Percentiles rank a stretch among this genome's conserved stretches.
phyloP scores from a whole-genome alignment of 169 alveolate genomes.

The Plasmodium malariae region DNA sequence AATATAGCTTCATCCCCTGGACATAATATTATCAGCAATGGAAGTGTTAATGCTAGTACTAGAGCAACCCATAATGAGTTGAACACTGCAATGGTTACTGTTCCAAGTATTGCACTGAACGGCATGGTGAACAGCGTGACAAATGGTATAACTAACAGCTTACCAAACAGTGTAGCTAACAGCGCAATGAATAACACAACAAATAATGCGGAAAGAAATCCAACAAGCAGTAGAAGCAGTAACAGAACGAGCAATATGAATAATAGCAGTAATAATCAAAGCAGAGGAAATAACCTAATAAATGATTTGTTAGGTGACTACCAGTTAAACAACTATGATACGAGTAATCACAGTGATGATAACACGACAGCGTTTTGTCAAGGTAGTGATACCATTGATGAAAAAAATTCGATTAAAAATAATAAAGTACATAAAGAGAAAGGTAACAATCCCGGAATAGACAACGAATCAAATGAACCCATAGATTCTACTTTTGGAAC shows the following conservation, averaged over 20 bases:
- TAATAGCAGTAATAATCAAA: neutral
- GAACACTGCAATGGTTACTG: neutral
- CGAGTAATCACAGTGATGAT: constrained; percentile 70
- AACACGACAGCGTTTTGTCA: constrained; percentile 13
- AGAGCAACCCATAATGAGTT: neutral
- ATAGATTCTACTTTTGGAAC: constrained; percentile 14
- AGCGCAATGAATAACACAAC: neutral
- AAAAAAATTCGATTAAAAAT: constrained; percentile 26
- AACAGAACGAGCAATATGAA: neutral
- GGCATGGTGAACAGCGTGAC: neutral
- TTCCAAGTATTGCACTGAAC: neutral
- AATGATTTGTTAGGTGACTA: constrained; percentile 5
- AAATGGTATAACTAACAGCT: neutral
- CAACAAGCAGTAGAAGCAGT: neutral
- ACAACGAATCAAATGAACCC: constrained; percentile 16
- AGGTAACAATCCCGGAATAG: neutral
- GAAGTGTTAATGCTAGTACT: neutral
- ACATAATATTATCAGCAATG: neutral
- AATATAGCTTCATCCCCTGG: neutral
- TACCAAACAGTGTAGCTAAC: neutral
- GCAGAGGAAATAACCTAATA: neutral
- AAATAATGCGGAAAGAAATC: neutral
- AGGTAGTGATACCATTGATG: constrained; percentile 26
- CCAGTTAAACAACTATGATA: constrained; percentile 35
- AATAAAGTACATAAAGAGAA: neutral